These are phyloP conservation scores for Puccinia triticina DNA, from an alignment of 1,284 basidiomycete species.

Conservation along the genomic window DNA sequence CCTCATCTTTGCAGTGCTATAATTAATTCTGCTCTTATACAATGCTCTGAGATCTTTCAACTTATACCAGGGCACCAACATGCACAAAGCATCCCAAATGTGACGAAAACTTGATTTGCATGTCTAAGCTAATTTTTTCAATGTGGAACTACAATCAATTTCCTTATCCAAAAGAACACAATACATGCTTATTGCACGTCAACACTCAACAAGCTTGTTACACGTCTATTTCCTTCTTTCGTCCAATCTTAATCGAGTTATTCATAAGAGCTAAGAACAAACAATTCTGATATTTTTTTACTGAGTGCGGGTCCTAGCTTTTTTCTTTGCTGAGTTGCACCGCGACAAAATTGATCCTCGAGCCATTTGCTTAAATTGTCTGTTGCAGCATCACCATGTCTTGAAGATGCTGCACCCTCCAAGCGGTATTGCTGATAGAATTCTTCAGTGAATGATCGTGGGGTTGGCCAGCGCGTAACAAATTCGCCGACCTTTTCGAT, in stretches of 20 bases:
- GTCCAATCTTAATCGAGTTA: not conserved
- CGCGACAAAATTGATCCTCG: constrained; percentile 30
- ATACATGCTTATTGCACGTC: no score
- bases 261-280: constrained; percentile 23
- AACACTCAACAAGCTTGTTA: not conserved
- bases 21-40: no score
- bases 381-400: not conserved
- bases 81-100: no score
- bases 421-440: constrained; percentile 13
- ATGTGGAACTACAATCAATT: no score
- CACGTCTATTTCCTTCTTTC: not conserved
- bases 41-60: no score
- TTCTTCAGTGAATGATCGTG: constrained; percentile 61
- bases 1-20: no score
- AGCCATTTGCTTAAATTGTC: constrained; percentile 12
- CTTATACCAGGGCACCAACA: no score
- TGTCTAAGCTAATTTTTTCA: no score
- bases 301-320: constrained; percentile 33
- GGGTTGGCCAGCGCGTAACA: constrained; percentile 64
- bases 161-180: no score
- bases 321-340: not conserved
- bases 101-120: no score
- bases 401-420: not conserved
- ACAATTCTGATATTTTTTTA: constrained; percentile 28
- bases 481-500: constrained; percentile 64